phyloP scores from a whole-genome alignment of 371 early-diverging fungal species.

The Blastocladiella emersonii region DNA sequence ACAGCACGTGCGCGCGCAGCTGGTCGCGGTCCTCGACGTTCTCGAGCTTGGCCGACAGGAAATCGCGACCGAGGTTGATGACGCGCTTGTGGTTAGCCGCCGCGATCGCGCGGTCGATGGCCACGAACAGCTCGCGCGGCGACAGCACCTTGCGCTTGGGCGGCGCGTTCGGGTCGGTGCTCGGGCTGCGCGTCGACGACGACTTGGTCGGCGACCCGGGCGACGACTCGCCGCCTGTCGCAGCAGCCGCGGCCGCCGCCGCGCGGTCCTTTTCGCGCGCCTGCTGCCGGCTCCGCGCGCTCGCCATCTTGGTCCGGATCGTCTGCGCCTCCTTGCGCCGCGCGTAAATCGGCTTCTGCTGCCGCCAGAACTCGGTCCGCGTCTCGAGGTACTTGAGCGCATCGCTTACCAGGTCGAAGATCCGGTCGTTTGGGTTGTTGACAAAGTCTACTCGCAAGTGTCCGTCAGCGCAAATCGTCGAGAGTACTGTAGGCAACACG shows the following conservation, averaged over 20 bases:
- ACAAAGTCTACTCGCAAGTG: too few species aligned
- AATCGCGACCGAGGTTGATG: neutral
- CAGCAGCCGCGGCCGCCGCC: neutral
- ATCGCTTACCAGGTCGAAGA: constrained; percentile 20
- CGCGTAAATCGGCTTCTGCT: constrained; percentile 27
- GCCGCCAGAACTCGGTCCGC: constrained; percentile 36
- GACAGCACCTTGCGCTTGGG: too few species aligned
- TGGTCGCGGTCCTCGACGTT: neutral
- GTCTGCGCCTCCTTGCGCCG: constrained; percentile 7
- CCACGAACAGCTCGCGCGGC: too few species aligned
- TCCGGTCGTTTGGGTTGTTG: constrained; percentile 22
- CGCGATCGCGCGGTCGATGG: neutral
- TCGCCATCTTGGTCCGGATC: neutral
- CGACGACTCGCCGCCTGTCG: neutral
- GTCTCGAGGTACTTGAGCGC: constrained; percentile 26
- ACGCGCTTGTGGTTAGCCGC: neutral
- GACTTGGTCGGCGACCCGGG: too few species aligned
- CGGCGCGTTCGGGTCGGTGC: too few species aligned
- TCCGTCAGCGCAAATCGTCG: too few species aligned
- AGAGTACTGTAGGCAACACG: too few species aligned
- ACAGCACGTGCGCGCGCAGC: neutral
- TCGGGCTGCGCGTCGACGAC: too few species aligned
- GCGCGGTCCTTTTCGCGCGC: neutral
- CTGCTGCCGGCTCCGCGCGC: constrained; percentile 1
- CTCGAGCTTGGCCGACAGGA: neutral